Evolutionary conservation across 1,139 yeast genomes (phyloP).

Genomic region (Blastobotrys aristatus): DNA sequence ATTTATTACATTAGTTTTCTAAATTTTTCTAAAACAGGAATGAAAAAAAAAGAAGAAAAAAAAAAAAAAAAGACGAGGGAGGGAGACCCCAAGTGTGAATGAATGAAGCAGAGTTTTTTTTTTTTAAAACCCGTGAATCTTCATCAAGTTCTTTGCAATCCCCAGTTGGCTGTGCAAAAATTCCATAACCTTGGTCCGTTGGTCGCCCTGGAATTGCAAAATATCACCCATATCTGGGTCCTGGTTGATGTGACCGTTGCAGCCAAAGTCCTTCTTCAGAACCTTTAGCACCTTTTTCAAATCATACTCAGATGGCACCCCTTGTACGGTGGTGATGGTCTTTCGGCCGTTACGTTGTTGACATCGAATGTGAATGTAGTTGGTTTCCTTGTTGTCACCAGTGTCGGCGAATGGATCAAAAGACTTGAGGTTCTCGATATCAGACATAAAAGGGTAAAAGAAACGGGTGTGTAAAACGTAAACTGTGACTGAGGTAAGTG

Average conservation of each 20-base stretch:
- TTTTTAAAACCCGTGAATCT: conserved; percentile 89
- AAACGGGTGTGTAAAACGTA: no score
- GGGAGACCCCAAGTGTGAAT: no score
- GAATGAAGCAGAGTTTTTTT: no score
- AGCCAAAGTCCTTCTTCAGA: conserved; percentile 95
- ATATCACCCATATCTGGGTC: conserved; percentile 96
- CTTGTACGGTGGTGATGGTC: conserved; percentile 97
- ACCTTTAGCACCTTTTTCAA: conserved; percentile 90
- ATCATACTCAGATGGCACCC: conserved; percentile 93
- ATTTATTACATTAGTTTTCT: no score
- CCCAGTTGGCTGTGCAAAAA: conserved; percentile 83
- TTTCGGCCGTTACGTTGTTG: conserved; percentile 99
- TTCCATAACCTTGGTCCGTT: conserved; percentile 93
- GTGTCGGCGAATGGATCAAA: conserved; percentile 99
- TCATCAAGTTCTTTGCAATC: conserved; percentile 92
- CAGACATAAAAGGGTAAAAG: conserved; percentile 38
- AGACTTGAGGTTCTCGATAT: conserved; percentile 92
- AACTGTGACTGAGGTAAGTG: no score
- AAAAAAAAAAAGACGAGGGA: no score
- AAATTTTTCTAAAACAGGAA: no score
- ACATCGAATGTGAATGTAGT: conserved; percentile 96
- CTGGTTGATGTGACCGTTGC: conserved; percentile 97
- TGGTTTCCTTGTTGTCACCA: conserved; percentile 96
- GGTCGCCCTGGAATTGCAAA: conserved; percentile 98
- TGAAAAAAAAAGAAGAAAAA: no score